Percentiles rank a stretch among this genome's conserved stretches.
These are phyloP conservation scores for Crassisporium funariophilum DNA, from an alignment of 768 basidiomycete genomes.

Conservation along the genomic window DNA sequence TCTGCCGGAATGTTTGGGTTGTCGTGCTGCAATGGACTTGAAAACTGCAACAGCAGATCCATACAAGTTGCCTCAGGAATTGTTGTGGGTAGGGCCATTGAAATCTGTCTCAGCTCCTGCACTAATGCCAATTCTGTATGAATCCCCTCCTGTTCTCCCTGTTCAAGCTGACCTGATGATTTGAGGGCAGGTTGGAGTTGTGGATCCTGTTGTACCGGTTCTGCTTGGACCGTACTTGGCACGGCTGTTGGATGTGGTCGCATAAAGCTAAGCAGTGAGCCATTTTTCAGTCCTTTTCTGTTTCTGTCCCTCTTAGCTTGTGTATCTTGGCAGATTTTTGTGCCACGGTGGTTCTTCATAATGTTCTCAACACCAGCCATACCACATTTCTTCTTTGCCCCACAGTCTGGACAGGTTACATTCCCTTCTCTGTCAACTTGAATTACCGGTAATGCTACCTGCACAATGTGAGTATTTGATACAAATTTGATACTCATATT, in stretches of 20 bases:
- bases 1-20: neutral
- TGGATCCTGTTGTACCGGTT: neutral
- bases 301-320: constrained; percentile 11
- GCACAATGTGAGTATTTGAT: too few relatives aligned
- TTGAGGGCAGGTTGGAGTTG: neutral
- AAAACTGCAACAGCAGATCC: constrained; percentile 5
- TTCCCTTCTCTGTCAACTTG: constrained; percentile 5
- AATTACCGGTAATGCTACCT: too few relatives aligned
- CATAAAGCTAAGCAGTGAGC: constrained; percentile 5
- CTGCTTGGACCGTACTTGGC: constrained; percentile 1
- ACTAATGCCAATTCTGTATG: neutral
- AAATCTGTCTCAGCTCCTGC: neutral
- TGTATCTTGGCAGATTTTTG: constrained; percentile 1
- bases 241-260: constrained; percentile 1
- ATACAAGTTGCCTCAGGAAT: constrained; percentile 10
- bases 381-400: constrained; percentile 4
- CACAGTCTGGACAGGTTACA: constrained; percentile 5
- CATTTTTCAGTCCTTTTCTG: constrained; percentile 11
- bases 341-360: constrained; percentile 1
- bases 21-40: constrained; percentile 9
- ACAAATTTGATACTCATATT: too few relatives aligned
- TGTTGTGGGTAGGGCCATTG: constrained; percentile 4
- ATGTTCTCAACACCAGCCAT: constrained; percentile 6
- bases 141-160: neutral
- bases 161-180: neutral